Evolutionary conservation across 2,329 filamentous ascomycete species (phyloP).

Genomic region (Elsinoe batatas): DNA sequence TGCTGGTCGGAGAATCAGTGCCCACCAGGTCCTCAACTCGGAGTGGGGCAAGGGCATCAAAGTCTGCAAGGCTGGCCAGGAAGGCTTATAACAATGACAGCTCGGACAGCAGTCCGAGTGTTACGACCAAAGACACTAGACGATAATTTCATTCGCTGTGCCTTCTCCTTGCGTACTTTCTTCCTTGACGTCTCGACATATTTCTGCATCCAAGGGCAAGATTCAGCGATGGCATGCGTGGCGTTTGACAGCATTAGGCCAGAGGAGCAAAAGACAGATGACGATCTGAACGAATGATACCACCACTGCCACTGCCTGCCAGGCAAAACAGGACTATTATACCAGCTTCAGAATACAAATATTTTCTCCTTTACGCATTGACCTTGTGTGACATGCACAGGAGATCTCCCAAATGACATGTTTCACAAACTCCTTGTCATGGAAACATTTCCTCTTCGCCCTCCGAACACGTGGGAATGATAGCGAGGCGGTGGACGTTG

Average conservation of each 20-base stretch:
- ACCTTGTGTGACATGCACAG: neutral
- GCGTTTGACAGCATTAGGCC: slow-evolving; percentile 10
- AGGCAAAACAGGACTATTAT: slow-evolving; percentile 8
- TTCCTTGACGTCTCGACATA: neutral
- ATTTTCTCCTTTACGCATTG: neutral
- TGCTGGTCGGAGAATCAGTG: slow-evolving; percentile 81
- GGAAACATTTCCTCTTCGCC: too few species aligned
- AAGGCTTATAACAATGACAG: slow-evolving; percentile 61
- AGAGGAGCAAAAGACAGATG: slow-evolving; percentile 5
- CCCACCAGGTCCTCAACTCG: slow-evolving; percentile 92
- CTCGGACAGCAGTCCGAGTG: neutral
- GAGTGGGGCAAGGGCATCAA: slow-evolving; percentile 98
- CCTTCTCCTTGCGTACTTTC: neutral
- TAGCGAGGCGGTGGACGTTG: neutral
- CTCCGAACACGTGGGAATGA: too few species aligned
- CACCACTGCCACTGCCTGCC: slow-evolving; percentile 8
- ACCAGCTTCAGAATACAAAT: slow-evolving; percentile 7
- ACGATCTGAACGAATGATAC: slow-evolving; percentile 11
- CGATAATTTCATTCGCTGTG: neutral
- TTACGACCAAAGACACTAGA: neutral
- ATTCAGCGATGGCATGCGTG: slow-evolving; percentile 12
- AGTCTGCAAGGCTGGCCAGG: slow-evolving; percentile 90
- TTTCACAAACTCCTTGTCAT: neutral
- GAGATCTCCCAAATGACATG: neutral
- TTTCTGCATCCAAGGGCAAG: neutral